Percentiles rank a stretch among this genome's conserved stretches.
phyloP scores from a whole-genome alignment of 257 asterid genomes.

The Lycium barbarum region DNA sequence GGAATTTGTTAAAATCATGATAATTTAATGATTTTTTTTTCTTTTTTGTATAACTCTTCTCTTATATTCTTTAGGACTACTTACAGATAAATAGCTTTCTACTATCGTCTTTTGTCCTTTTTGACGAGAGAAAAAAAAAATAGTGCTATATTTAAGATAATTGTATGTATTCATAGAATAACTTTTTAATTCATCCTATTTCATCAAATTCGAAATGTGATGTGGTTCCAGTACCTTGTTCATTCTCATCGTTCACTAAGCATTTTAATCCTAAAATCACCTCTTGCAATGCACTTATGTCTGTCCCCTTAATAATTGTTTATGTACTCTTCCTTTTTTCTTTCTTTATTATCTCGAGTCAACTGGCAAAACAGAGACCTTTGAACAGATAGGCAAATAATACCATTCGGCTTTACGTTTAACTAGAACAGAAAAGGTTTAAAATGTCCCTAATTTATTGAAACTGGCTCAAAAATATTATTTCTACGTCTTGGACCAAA shows the following conservation, averaged over 20 bases:
- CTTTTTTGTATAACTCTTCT: neutral
- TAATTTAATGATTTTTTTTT: conserved; percentile 24
- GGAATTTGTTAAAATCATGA: conserved; percentile 72
- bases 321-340: neutral
- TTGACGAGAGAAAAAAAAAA: too few relatives aligned
- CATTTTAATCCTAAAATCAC: neutral
- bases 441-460: too few relatives aligned
- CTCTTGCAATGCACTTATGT: neutral
- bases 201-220: too few relatives aligned
- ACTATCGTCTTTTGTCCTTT: neutral
- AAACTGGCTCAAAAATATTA: too few relatives aligned
- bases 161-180: too few relatives aligned
- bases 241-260: neutral
- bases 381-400: neutral
- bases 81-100: neutral
- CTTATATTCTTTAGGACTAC: neutral
- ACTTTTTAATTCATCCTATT: too few relatives aligned
- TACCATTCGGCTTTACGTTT: neutral
- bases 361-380: neutral
- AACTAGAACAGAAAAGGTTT: too few relatives aligned
- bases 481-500: too few relatives aligned
- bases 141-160: too few relatives aligned
- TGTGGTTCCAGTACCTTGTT: neutral
- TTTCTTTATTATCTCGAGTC: neutral
- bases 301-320: neutral